These are phyloP conservation scores for Epichloe sp. DNA, from an alignment of 2,329 filamentous ascomycete species.

Conservation along the genomic window DNA sequence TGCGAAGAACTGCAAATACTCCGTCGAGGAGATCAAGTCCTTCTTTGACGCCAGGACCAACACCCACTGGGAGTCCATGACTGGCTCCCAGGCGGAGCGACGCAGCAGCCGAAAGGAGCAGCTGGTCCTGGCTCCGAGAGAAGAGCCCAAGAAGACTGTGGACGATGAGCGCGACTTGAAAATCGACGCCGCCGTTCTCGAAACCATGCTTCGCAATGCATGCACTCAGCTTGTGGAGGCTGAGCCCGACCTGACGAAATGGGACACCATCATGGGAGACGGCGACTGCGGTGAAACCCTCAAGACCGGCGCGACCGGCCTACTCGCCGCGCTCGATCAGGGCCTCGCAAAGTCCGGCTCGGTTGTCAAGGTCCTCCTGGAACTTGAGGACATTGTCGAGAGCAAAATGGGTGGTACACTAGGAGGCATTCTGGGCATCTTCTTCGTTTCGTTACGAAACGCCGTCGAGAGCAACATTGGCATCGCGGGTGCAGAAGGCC, in stretches of 20 bases:
- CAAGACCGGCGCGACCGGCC: constrained; percentile 35
- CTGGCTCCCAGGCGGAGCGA: constrained; percentile 28
- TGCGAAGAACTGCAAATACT: constrained; percentile 31
- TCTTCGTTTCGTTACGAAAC: constrained; percentile 34
- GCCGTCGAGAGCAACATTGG: constrained; percentile 26
- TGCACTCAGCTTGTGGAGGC: constrained; percentile 41
- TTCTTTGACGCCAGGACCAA: constrained; percentile 54
- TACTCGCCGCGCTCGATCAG: constrained; percentile 32
- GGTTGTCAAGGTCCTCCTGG: constrained; percentile 31
- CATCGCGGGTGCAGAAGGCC: constrained; percentile 16
- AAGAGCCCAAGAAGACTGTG: constrained; percentile 23
- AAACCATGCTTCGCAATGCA: constrained; percentile 40
- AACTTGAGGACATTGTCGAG: constrained; percentile 42
- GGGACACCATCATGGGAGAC: constrained; percentile 51
- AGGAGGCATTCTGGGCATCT: constrained; percentile 40
- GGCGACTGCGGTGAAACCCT: constrained; percentile 54
- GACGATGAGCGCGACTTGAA: constrained; percentile 28
- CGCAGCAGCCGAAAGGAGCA: constrained; percentile 27
- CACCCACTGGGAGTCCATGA: constrained; percentile 39
- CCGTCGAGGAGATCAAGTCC: constrained; percentile 39
- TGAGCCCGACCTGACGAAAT: constrained; percentile 49
- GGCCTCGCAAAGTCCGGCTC: constrained; percentile 30
- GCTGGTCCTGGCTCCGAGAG: constrained; percentile 24
- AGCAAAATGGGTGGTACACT: constrained; percentile 40
- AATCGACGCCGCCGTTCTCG: constrained; percentile 39